Percentiles rank a stretch among this genome's conserved stretches.
Conservation (phyloP, 768 basidiomycete species). For the Dioszegia aurantiaca region DNA sequence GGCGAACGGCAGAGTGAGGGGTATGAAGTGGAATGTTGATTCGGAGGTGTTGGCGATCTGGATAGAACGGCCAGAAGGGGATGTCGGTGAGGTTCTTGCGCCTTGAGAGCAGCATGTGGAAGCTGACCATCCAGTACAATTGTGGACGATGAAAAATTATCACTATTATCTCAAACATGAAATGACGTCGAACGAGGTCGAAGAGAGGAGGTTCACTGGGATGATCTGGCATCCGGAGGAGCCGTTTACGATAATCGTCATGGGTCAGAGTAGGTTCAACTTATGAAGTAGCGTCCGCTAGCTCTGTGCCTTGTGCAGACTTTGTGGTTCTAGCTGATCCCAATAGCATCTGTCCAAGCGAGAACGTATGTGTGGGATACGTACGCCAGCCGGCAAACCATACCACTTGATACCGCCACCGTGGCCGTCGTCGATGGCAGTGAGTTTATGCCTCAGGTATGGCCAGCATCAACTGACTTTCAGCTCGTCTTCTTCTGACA, state of each 20-base stretch:
- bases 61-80: slow-evolving; percentile 66
- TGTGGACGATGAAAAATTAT: slow-evolving; percentile 93
- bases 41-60: slow-evolving; percentile 81
- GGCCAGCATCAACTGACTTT: not conserved
- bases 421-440: slow-evolving; percentile 88
- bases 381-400: slow-evolving; percentile 59
- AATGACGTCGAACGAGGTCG: slow-evolving; percentile 52
- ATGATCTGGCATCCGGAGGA: slow-evolving; percentile 86
- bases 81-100: slow-evolving; percentile 62
- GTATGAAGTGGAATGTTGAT: slow-evolving; percentile 82
- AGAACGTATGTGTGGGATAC: slow-evolving; percentile 77
- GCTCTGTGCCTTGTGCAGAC: too few species aligned
- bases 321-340: not conserved
- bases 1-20: slow-evolving; percentile 59
- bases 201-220: slow-evolving; percentile 61
- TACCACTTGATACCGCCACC: slow-evolving; percentile 73
- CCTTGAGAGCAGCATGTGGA: too few species aligned
- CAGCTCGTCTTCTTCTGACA: slow-evolving; percentile 76
- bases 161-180: slow-evolving; percentile 98
- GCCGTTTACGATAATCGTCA: slow-evolving; percentile 63
- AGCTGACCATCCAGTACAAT: slow-evolving; percentile 63
- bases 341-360: slow-evolving; percentile 56
- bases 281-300: too few species aligned
- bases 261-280: slow-evolving; percentile 67
- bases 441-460: slow-evolving; percentile 54